Percentiles rank a stretch among this genome's conserved stretches.
phyloP scores from a whole-genome alignment of 768 basidiomycete species.

The Termitomyces sp. region DNA sequence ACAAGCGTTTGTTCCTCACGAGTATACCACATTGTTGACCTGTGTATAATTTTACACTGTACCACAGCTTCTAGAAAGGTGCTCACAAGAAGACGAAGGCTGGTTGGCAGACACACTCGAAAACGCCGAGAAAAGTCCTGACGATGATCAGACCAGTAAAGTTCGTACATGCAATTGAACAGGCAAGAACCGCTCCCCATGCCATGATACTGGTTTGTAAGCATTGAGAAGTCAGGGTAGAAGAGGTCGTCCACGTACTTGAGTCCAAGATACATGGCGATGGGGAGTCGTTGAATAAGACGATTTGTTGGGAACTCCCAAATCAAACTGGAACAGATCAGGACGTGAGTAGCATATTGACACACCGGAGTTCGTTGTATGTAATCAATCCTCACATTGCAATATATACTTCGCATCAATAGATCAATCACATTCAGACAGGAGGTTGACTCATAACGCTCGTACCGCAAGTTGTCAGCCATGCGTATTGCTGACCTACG shows the following conservation, averaged over 20 bases:
- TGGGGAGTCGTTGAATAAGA: slow-evolving; percentile 40
- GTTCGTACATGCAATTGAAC: slow-evolving; percentile 41
- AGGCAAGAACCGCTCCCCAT: slow-evolving; percentile 43
- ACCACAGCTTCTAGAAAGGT: neutral
- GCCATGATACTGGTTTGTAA: slow-evolving; percentile 22
- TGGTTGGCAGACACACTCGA: slow-evolving; percentile 43
- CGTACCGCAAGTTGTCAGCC: slow-evolving; percentile 42
- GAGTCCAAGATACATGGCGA: slow-evolving; percentile 44
- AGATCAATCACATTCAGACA: neutral
- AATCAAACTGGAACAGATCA: slow-evolving; percentile 18
- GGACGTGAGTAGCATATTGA: neutral
- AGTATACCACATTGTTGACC: slow-evolving; percentile 48
- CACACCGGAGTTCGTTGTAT: neutral
- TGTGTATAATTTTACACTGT: slow-evolving; percentile 8
- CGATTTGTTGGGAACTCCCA: slow-evolving; percentile 47
- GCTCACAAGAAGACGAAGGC: slow-evolving; percentile 38
- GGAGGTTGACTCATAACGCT: neutral
- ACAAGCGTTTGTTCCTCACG: slow-evolving; percentile 44
- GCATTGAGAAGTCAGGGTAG: neutral
- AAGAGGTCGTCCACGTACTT: slow-evolving; percentile 22
- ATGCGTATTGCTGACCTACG: slow-evolving; percentile 43
- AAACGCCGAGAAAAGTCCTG: slow-evolving; percentile 40
- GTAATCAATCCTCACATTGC: slow-evolving; percentile 23
- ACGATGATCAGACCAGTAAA: slow-evolving; percentile 39
- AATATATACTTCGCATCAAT: slow-evolving; percentile 27